Conservation (phyloP, 1,139 yeast species). For the Candida albicans region DNA sequence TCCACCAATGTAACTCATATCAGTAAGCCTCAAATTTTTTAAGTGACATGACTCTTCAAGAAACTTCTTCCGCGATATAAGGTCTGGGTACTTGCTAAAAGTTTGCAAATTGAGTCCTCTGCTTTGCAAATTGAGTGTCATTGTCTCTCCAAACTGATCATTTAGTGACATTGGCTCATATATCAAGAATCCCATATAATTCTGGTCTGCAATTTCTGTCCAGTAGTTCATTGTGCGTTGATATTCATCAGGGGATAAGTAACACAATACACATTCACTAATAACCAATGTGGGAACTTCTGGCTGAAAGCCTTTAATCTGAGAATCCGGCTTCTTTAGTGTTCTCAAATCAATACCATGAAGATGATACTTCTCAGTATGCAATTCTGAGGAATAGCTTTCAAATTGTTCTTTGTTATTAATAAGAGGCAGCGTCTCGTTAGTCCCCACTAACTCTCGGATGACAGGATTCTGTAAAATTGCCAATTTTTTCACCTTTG, state of each 20-base stretch:
- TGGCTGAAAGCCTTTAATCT: constrained; percentile 26
- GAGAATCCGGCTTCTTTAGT: constrained; percentile 13
- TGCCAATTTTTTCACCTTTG: constrained; percentile 57
- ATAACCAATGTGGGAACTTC: constrained; percentile 66
- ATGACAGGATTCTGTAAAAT: constrained; percentile 37
- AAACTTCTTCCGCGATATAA: constrained; percentile 45
- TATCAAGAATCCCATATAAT: constrained; percentile 47
- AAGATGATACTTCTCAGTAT: constrained; percentile 51
- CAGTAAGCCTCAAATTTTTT: constrained; percentile 35
- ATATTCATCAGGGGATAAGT: constrained; percentile 61
- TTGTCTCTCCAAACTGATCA: constrained; percentile 78
- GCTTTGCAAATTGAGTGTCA: constrained; percentile 68
- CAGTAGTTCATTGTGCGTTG: constrained; percentile 48
- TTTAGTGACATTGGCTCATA: constrained; percentile 84
- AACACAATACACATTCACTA: constrained; percentile 91
- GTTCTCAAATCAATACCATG: constrained; percentile 57
- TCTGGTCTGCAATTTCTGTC: constrained; percentile 20
- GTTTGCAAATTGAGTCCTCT: constrained; percentile 76
- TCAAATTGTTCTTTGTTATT: constrained; percentile 26
- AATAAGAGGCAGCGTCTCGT: constrained; percentile 14
- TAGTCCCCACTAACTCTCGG: constrained; percentile 18
- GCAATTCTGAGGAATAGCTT: constrained; percentile 30
- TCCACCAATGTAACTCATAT: constrained; percentile 61
- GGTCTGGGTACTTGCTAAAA: constrained; percentile 35
- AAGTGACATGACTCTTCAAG: constrained; percentile 24